Conservation (phyloP, 2,329 filamentous ascomycete species). For the Fusarium drepaniforme region DNA sequence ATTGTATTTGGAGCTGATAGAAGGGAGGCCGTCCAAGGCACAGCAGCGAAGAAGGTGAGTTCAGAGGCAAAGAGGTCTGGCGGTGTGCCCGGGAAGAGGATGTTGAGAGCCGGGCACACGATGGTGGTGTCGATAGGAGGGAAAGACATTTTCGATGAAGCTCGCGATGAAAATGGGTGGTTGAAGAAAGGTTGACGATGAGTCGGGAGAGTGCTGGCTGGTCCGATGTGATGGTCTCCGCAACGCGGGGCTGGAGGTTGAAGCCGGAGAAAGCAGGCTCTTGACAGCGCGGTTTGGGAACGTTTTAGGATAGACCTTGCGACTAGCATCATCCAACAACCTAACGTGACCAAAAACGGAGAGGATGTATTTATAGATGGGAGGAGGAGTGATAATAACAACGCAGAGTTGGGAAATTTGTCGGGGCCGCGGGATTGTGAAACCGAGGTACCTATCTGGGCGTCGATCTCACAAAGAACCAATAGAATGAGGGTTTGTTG, state of each 20-base stretch:
- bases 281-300: conserved; percentile 25
- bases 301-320: conserved; percentile 20
- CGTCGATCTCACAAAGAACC: neutral
- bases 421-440: conserved; percentile 14
- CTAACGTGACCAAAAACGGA: neutral
- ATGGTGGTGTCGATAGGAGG: conserved; percentile 41
- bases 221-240: conserved; percentile 9
- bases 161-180: conserved; percentile 23
- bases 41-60: conserved; percentile 48
- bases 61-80: conserved; percentile 44
- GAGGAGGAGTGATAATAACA: neutral
- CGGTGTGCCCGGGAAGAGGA: conserved; percentile 44
- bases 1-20: conserved; percentile 44
- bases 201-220: neutral
- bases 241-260: conserved; percentile 19
- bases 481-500: neutral
- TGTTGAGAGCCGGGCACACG: conserved; percentile 46
- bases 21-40: conserved; percentile 52
- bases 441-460: conserved; percentile 30
- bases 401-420: conserved; percentile 2
- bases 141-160: conserved; percentile 34
- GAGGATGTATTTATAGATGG: neutral
- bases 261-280: conserved; percentile 14
- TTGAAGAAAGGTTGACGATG: conserved; percentile 1
- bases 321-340: conserved; percentile 24